Evolutionary conservation across 139 green algal species (phyloP), one percentile per base, ranked within the genome.

Genomic region (Dunaliella primolecta): DNA sequence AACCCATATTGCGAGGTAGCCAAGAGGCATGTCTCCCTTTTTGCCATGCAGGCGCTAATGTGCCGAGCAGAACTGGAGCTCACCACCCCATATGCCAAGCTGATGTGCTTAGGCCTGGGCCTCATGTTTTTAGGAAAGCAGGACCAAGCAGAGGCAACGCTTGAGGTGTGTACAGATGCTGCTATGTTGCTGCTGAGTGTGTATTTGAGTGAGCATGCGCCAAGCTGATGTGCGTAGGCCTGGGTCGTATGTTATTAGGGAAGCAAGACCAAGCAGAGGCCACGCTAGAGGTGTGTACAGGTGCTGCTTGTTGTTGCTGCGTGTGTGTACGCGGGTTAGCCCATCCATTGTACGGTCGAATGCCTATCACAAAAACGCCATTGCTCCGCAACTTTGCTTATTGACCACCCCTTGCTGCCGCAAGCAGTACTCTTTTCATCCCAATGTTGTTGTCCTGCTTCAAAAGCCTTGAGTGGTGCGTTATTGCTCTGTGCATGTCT

Each of bases 211-310:
- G 46, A 25, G 46, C 15, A 15, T 64, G 91, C 74, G 96, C 92
- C 74, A 95, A 93, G 88, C 91, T 96, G 70, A 84, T 99, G 85
- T 92, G 88, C 81, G 89, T 99, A 27, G 94, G 92, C 1, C 93
- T 99, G 70, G 97, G 95, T 27, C 94, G 99, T 80, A 92, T 99
- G 32, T 99, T 99, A 90, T 91, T 99, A 79, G 93, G 95, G 56
- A 92, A 94, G 78, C 93, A 98, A 93, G 95, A 94, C 21, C 91
- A 91, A 3, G 96, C 96, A 3, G 97, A 99, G 76, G 93, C 97
- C 0, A 99, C 97, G 21, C 56, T 98, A 25, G 97, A 99, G 93
- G 95, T 97, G 76, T 1, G 84, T 25, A 29, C 32, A 3, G 25
- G 11, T 23, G 76, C 31, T 55, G 76, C 15, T 3, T 35, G 29